phyloP scores from a whole-genome alignment of 306 rosid species.

The Hippophae gyantsensis region DNA sequence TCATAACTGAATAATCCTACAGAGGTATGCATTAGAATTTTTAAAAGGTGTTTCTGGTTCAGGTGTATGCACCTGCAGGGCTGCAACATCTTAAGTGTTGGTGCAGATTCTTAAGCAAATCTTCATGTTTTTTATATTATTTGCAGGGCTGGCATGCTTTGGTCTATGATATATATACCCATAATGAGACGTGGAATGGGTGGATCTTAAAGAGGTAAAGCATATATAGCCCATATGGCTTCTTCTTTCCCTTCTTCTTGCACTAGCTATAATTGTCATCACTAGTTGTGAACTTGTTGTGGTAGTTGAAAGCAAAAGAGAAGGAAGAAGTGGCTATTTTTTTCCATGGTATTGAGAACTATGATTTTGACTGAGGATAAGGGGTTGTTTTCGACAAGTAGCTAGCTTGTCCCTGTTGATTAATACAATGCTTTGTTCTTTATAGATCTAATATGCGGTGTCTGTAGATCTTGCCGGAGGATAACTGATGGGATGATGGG shows the following conservation, averaged over 20 bases:
- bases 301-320: too few species aligned
- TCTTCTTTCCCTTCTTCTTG: too few species aligned
- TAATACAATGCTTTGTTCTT: too few species aligned
- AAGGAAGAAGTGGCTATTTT: too few species aligned
- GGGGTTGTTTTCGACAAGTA: too few species aligned
- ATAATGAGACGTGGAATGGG: slow-evolving; percentile 91
- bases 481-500: slow-evolving; percentile 94
- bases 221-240: not conserved
- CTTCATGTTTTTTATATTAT: slow-evolving; percentile 5
- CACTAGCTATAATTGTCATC: too few species aligned
- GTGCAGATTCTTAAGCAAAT: not conserved
- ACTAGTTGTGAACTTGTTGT: too few species aligned
- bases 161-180: slow-evolving; percentile 68
- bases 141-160: slow-evolving; percentile 80
- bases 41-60: slow-evolving; percentile 4
- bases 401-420: too few species aligned
- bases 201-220: slow-evolving; percentile 83
- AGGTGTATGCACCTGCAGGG: not conserved
- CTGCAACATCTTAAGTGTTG: not conserved
- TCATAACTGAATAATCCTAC: slow-evolving; percentile 60
- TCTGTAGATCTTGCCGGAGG: slow-evolving; percentile 62
- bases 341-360: too few species aligned
- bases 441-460: slow-evolving; percentile 5
- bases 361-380: too few species aligned
- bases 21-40: slow-evolving; percentile 39